Evolutionary conservation across 768 basidiomycete species (phyloP), one percentile per base, ranked within the genome.

Genomic region (Collybia sordida): DNA sequence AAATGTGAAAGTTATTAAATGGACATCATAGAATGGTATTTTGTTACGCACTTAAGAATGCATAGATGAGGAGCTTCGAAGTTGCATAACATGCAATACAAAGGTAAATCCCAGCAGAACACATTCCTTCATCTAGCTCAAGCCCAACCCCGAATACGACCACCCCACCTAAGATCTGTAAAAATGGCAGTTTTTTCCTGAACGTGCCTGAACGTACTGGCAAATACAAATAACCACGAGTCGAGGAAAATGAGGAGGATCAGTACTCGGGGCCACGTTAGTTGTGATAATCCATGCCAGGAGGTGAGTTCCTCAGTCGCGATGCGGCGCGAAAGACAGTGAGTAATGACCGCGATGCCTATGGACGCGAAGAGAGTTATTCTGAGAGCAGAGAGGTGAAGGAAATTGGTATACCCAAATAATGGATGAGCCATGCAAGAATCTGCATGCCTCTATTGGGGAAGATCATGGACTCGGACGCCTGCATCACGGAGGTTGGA

Each of bases 101-200:
- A 23, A 72, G 59, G 47, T 72, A 69, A 43, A 79, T 74, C 2
- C 71, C 77, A 7, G 71, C 55, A 3, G 68, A 60, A 58, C 79
- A 81, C 1, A 71, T 59, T 2, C 62, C 53, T 2, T 41, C 14
- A 42, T 66, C 69, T 34, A 61, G 52, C 42, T 73, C 70, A 18
- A 80, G 61, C 3, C 79, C 79, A 8, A 74, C 59, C 6, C 77
- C 79, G 42, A 71, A 71, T 3, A 78, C 63, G 11, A 81, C 55
- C 1, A 78, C 52, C 0, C 72, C 73, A 45, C 71, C 77, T 78
- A 53, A 11, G 22, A 21, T 24, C 18, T 8, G 19, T 28, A 50
- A 27, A 58, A 23, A 15, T 52, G 42, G 9, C 8, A 4, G 21
- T 27, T 45, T 12, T 28, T 31, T n/a, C 31, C 18, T 39, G 22